Conservation (phyloP, 805 yeast genomes). For the Nakazawaea holstii region DNA sequence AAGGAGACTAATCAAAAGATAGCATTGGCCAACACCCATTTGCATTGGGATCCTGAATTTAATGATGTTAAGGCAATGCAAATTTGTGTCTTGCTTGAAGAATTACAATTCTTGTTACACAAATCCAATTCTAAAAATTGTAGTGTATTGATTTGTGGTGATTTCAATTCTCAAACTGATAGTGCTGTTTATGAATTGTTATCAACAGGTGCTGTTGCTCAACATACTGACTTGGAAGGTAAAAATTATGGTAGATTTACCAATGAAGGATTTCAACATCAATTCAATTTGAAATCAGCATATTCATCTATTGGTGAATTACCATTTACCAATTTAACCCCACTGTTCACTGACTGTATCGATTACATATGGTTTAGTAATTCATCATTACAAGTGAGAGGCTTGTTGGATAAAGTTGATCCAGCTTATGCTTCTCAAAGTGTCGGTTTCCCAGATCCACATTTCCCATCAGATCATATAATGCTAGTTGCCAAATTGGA, state of each 20-base stretch:
- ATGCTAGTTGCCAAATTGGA: slow-evolving; percentile 80
- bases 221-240: slow-evolving; percentile 77
- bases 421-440: slow-evolving; percentile 66
- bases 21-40: slow-evolving; percentile 82
- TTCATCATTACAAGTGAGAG: slow-evolving; percentile 71
- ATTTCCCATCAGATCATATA: slow-evolving; percentile 92
- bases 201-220: slow-evolving; percentile 72
- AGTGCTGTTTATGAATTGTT: slow-evolving; percentile 92
- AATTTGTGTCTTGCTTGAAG: slow-evolving; percentile 87
- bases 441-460: slow-evolving; percentile 91
- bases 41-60: slow-evolving; percentile 97
- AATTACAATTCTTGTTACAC: slow-evolving; percentile 63
- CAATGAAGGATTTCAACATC: slow-evolving; percentile 80
- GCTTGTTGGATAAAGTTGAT: slow-evolving; percentile 82
- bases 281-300: slow-evolving; percentile 76
- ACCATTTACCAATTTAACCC: slow-evolving; percentile 92
- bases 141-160: slow-evolving; percentile 79
- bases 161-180: slow-evolving; percentile 81
- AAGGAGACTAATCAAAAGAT: slow-evolving; percentile 64
- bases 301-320: slow-evolving; percentile 82
- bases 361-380: slow-evolving; percentile 97
- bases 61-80: slow-evolving; percentile 96
- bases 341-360: slow-evolving; percentile 86
- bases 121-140: slow-evolving; percentile 30
- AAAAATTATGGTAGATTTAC: slow-evolving; percentile 90